These are phyloP conservation scores for Wickerhamomyces kurtzmanii DNA, from an alignment of 805 yeast genomes.

Conservation along the genomic window DNA sequence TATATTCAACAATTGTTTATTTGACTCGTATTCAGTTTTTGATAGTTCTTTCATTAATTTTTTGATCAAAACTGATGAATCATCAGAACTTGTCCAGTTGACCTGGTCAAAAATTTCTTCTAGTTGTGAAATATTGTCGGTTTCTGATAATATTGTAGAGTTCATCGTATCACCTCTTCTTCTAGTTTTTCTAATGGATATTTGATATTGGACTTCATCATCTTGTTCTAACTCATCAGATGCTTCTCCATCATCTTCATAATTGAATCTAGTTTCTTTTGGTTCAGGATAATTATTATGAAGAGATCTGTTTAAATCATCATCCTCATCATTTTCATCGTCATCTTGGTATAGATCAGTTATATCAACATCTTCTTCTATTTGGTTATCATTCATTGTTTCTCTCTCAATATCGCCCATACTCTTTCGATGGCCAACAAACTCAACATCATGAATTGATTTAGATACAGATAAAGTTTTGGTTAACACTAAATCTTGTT, in stretches of 20 bases:
- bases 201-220: conserved; percentile 17
- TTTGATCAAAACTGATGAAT: conserved; percentile 44
- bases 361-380: conserved; percentile 18
- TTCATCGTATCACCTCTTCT: background rate
- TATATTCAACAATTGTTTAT: conserved; percentile 43
- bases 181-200: conserved; percentile 8
- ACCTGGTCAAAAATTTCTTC: conserved; percentile 71
- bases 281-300: too few species aligned
- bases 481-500: too few species aligned
- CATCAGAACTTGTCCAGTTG: conserved; percentile 66
- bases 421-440: conserved; percentile 21
- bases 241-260: conserved; percentile 18
- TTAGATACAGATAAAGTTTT: too few species aligned
- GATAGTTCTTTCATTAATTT: conserved; percentile 52
- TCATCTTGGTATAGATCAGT: conserved; percentile 12
- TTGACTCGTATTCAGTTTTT: conserved; percentile 51
- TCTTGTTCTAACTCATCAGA: conserved; percentile 25
- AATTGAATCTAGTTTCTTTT: conserved; percentile 2
- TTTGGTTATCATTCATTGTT: conserved; percentile 15
- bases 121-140: conserved; percentile 18
- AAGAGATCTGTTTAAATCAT: conserved; percentile 11
- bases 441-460: conserved; percentile 18
- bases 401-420: conserved; percentile 11
- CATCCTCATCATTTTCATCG: conserved; percentile 7
- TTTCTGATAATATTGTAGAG: background rate